These are phyloP conservation scores for Coniosporium apollinis DNA, from an alignment of 495 filamentous ascomycete genomes.

Conservation along the genomic window DNA sequence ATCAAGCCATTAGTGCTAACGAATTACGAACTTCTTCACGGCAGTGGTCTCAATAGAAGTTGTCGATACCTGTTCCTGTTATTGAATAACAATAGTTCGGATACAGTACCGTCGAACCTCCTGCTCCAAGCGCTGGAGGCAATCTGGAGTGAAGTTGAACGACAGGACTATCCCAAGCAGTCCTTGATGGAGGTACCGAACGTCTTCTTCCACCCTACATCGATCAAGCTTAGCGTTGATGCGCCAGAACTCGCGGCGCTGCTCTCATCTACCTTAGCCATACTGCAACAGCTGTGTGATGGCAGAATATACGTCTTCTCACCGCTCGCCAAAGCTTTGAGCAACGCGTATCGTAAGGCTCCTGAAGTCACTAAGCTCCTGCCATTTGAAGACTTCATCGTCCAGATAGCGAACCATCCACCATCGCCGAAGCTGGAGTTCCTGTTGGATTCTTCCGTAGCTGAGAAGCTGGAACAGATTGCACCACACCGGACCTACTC, in stretches of 20 bases:
- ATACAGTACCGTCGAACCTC: no score
- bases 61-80: no score
- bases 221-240: slow-evolving; percentile 3
- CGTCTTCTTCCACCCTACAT: slow-evolving; percentile 15
- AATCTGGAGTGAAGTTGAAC: slow-evolving; percentile 24
- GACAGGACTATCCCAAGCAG: slow-evolving; percentile 22
- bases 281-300: slow-evolving; percentile 13
- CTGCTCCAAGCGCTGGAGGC: slow-evolving; percentile 11
- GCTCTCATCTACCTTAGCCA: slow-evolving; percentile 3
- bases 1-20: no score
- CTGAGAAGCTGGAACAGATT: slow-evolving; percentile 11
- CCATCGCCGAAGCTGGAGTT: slow-evolving; percentile 22
- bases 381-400: slow-evolving; percentile 14
- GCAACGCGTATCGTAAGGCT: slow-evolving; percentile 8
- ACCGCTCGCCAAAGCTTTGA: slow-evolving; percentile 13
- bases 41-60: no score
- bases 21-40: no score
- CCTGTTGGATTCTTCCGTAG: slow-evolving; percentile 19
- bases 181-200: slow-evolving; percentile 12
- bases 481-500: slow-evolving; percentile 16
- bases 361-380: slow-evolving; percentile 9
- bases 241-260: neutral
- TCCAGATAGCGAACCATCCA: slow-evolving; percentile 16
- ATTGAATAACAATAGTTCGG: no score
- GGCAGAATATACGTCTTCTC: slow-evolving; percentile 17